Base-by-base conservation (phyloP, 1,284 basidiomycete genomes). In the Melampsora americana region DNA sequence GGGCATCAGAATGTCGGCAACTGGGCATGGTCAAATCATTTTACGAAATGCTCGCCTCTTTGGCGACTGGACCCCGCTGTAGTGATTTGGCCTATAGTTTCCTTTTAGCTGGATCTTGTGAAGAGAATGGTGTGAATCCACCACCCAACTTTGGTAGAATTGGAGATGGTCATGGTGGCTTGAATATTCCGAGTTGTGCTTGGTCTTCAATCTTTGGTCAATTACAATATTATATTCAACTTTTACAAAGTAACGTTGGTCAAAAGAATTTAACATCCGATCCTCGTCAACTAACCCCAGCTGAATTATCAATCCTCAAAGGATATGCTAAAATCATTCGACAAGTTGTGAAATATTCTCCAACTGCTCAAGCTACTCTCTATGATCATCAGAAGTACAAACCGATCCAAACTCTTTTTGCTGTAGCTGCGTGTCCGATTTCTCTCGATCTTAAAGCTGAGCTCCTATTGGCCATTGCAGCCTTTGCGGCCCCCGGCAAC, bases 371-470 rank as follows among this genome's bases (percentile, higher is more conserved):
- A 35, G 86, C 89, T 11, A 89, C 92, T 0, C 87, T 98, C 18
- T 88, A 90, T 65, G 86, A 89, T 30, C 91, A 94, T 83, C 87
- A 88, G 1, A 88, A 90, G 4, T 84, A 84, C 80, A 80, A 81
- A 62, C 91, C 92, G 0, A 87, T 97, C 74, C 89, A 89, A 1
- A 90, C 90, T 0, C 84, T 95, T 5, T 87, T 94, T 60, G 88
- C 89, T 4, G 87, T 94, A 53, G 86, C 92, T 78, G 92, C 91
- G 32, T 86, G 92, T 9, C 88, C 90, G 11, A 87, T 94, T 23
- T 91, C 92, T 0, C 84, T 95, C n/a, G 93, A 97, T 80, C 86
- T 98, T 72, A 97, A 97, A 81, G 93, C 93, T 0, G 88, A 90
- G 0, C 84, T 96, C 0, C 90, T 97, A 77, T 88, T 92, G 48